A percentile compares a stretch with the other conserved stretches of the same genome.
These are phyloP conservation scores for Pittosporum tobira DNA, from an alignment of 129 eudicot genomes.

Conservation along the genomic window DNA sequence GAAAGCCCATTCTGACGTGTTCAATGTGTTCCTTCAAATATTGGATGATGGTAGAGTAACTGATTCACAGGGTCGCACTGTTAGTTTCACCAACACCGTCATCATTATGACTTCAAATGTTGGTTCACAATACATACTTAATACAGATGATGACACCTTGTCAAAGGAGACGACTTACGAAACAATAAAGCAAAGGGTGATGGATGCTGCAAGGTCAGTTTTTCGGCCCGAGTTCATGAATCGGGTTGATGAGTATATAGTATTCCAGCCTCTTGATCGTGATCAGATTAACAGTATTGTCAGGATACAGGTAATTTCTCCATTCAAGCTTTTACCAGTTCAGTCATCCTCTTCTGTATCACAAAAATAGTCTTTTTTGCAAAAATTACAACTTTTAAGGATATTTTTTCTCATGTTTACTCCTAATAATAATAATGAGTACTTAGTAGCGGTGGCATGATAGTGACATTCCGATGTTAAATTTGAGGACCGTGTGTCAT, in stretches of 20 bases:
- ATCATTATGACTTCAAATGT: slow-evolving; percentile 37
- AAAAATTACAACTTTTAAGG: too few species aligned
- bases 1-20: slow-evolving; percentile 16
- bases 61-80: slow-evolving; percentile 14
- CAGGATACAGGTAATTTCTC: slow-evolving; percentile 8
- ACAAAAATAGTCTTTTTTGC: too few species aligned
- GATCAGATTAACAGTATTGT: slow-evolving; percentile 10
- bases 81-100: slow-evolving; percentile 16
- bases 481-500: too few species aligned
- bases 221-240: slow-evolving; percentile 12
- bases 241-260: slow-evolving; percentile 15
- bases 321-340: too few species aligned
- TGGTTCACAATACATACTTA: slow-evolving; percentile 20
- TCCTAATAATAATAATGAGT: too few species aligned
- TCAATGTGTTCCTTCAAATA: slow-evolving; percentile 10
- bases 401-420: too few species aligned
- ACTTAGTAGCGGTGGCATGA: too few species aligned
- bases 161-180: slow-evolving; percentile 5
- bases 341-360: too few species aligned
- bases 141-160: slow-evolving; percentile 6
- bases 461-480: too few species aligned
- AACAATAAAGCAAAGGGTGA: slow-evolving; percentile 5
- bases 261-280: slow-evolving; percentile 16
- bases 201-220: slow-evolving; percentile 10
- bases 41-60: slow-evolving; percentile 17